phyloP scores from a whole-genome alignment of 73 alveolate species.

The Blepharisma japonicum region DNA sequence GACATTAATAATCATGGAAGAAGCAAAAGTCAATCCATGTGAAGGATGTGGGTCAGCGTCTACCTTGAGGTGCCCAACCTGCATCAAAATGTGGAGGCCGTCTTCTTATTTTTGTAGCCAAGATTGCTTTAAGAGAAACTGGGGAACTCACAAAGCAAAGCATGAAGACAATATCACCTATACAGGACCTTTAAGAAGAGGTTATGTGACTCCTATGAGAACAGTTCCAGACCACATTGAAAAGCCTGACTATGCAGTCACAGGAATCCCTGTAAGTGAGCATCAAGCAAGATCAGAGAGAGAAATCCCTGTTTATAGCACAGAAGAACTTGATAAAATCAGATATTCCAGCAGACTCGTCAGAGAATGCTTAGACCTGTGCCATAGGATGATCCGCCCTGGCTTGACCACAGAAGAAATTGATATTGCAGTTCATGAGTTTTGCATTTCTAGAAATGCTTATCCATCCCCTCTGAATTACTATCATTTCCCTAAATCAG shows the following conservation, averaged over 20 bases:
- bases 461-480: slow-evolving; percentile 95
- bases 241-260: slow-evolving; percentile 84
- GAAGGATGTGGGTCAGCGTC: slow-evolving; percentile 59
- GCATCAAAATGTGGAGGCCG: slow-evolving; percentile 71
- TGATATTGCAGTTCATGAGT: slow-evolving; percentile 85
- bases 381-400: slow-evolving; percentile 77
- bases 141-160: slow-evolving; percentile 70
- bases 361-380: slow-evolving; percentile 78
- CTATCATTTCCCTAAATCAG: slow-evolving; percentile 87
- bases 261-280: slow-evolving; percentile 49
- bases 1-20: too few species aligned
- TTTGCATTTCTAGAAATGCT: slow-evolving; percentile 76
- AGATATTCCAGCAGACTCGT: slow-evolving; percentile 63
- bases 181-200: slow-evolving; percentile 85
- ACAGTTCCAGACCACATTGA: slow-evolving; percentile 77
- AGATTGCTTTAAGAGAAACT: slow-evolving; percentile 73
- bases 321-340: slow-evolving; percentile 78
- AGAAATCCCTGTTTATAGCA: slow-evolving; percentile 57
- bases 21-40: slow-evolving; percentile 12
- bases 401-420: slow-evolving; percentile 95
- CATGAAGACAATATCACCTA: slow-evolving; percentile 46
- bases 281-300: slow-evolving; percentile 42
- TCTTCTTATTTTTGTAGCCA: slow-evolving; percentile 81
- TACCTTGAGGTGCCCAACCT: slow-evolving; percentile 83
- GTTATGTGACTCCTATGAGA: slow-evolving; percentile 48